Evolutionary conservation across 1,284 basidiomycete genomes (phyloP), one percentile per base, ranked within the genome.

Genomic region (Sparassis latifolia): DNA sequence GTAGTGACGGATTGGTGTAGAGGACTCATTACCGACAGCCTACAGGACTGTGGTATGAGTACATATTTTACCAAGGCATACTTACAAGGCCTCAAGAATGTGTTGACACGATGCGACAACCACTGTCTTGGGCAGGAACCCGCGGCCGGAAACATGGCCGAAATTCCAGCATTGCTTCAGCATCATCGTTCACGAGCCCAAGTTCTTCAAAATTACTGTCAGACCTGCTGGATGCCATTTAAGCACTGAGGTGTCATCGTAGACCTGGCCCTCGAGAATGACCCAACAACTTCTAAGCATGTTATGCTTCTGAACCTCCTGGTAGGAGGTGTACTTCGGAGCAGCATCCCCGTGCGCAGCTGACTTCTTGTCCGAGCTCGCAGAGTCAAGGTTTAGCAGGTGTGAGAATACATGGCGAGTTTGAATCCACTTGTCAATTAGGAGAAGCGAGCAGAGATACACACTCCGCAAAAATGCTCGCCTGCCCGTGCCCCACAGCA

Each of bases 271-370:
- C 55, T 73, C 65, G 47, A 78, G 72, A 44, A 80, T 69, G 47
- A 81, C 74, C 79, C 78, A 80, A 57, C 75, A 75, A 45, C 71
- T 70, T 29, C 75, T 72, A 29, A 57, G 55, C 30, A 62, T 68
- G 53, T 69, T 74, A 63, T 84, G 79, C 60, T 75, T 71, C 58
- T 71, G 68, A 3, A 83, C 74, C 56, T 82, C 77, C 6, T 72
- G 64, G 58, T 65, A 74, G 28, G 69, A 60, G 47, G 78, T 70
- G 39, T 51, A 49, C 10, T 7, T 6, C 10, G 52, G 45, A 6
- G 55, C 51, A 3, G 38, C 44, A 38, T 41, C 37, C 33, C 35
- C 48, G 10, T 50, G 39, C n/a, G 9, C 29, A n/a, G 43, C 40
- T 27, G 10, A 32, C 45, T 50, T 50, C 10, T 20, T 5, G 4